phyloP scores from a whole-genome alignment of 2,329 filamentous ascomycete genomes.

The Penicillium decumbens region DNA sequence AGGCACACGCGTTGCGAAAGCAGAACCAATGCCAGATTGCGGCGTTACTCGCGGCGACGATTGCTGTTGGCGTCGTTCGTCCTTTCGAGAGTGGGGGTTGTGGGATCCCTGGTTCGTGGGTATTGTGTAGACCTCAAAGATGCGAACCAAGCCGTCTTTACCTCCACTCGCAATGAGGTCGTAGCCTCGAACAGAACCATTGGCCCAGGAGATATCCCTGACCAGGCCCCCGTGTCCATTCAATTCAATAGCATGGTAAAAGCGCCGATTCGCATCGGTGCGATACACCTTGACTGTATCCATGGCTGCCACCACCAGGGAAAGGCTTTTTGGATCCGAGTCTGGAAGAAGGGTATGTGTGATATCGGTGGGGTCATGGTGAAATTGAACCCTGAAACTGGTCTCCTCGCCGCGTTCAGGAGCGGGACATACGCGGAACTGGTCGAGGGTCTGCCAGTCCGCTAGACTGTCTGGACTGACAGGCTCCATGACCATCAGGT shows the following conservation, averaged over 20 bases:
- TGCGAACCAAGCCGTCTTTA: constrained; percentile 82
- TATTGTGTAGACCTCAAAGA: constrained; percentile 63
- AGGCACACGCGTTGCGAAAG: constrained; percentile 36
- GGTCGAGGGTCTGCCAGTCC: constrained; percentile 70
- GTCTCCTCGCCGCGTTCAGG: constrained; percentile 79
- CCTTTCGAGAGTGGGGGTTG: constrained; percentile 24
- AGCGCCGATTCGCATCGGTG: constrained; percentile 67
- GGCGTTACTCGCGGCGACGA: constrained; percentile 31
- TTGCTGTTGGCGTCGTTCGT: constrained; percentile 24
- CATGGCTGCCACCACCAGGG: constrained; percentile 81
- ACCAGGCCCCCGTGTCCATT: constrained; percentile 70
- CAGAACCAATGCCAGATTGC: constrained; percentile 42
- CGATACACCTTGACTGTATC: constrained; percentile 77
- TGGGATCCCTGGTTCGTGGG: constrained; percentile 27
- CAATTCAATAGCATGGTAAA: constrained; percentile 78
- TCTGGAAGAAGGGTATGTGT: constrained; percentile 74
- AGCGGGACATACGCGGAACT: constrained; percentile 66
- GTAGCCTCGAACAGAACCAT: constrained; percentile 82
- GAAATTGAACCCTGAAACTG: constrained; percentile 79
- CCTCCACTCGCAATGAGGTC: constrained; percentile 88
- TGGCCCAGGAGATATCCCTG: constrained; percentile 85
- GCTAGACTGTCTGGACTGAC: constrained; percentile 75
- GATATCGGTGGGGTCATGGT: constrained; percentile 70
- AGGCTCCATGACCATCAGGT: constrained; percentile 76
- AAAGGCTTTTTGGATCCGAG: constrained; percentile 72